Evolutionary conservation across 306 rosid genomes (phyloP), one percentile per base, ranked within the genome.

Genomic region (Trifolium repens): DNA sequence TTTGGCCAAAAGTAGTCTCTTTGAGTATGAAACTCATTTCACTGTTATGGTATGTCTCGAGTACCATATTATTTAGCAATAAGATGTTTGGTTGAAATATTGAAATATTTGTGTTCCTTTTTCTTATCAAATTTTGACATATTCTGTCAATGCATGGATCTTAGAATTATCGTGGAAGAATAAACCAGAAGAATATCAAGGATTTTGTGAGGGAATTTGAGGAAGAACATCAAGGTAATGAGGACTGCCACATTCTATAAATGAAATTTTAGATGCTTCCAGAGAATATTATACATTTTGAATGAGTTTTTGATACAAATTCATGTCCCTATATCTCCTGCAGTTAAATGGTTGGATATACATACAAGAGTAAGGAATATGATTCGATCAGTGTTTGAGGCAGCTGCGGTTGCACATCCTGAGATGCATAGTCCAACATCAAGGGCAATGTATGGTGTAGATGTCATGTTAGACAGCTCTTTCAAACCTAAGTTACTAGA

Each of bases 1-100:
- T 70, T 71, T 91, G 74, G 94, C 85, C 57, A 87, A 84, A 85
- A 89, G 82, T 73, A 94, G 98, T 71, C 76, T 91, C 7, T 94
- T 90, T 52, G 96, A 94, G 83, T 94, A 94, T 40, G 98, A 94
- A 90, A 94, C 98, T 68, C 98, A 94, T 85, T 94, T 94, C 78
- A 91, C 98, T 37, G 98, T 94, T 37, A 94, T 94, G 98, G 98
- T 94, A 91, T 79, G 94, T 49, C 79, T 39, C 16, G 49, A 27
- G 52, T 44, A 26, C 78, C 73, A 70, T 73, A 15, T 60, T 68
- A 14, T 68, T 17, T 34, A 8, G 61, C 46, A 59, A 75, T 68
- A 22, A 71, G 35, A n/a, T 71, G 10, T 64, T 55, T 71, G 58
- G 37, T 42, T 65, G 70, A 65, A 53, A 59, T 59, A 68, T 42